These are phyloP conservation scores for Rhizopus microsporus DNA, from an alignment of 371 early-diverging fungal species.

Conservation along the genomic window DNA sequence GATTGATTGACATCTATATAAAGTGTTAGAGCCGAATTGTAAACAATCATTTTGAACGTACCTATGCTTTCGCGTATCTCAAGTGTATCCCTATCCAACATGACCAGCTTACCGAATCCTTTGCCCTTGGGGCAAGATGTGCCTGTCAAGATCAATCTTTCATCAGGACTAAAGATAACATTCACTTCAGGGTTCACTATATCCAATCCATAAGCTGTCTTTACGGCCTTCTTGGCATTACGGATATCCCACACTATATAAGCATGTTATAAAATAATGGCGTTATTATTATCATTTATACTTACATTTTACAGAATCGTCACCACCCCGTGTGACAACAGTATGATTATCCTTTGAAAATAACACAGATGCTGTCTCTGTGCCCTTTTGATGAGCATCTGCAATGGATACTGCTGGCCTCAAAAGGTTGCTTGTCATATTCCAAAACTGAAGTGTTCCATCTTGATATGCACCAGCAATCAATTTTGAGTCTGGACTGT, in stretches of 20 bases:
- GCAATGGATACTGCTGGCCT: conserved; percentile 56
- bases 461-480: conserved; percentile 70
- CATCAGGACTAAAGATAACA: conserved; percentile 88
- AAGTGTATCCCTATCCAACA: conserved; percentile 72
- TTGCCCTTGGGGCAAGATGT: conserved; percentile 72
- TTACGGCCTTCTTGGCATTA: conserved; percentile 67
- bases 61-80: conserved; percentile 57
- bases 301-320: conserved; percentile 84
- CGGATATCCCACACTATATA: conserved; percentile 89
- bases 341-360: conserved; percentile 69
- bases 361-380: conserved; percentile 69
- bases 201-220: conserved; percentile 58
- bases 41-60: conserved; percentile 20
- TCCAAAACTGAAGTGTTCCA: conserved; percentile 70
- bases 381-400: conserved; percentile 69
- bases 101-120: conserved; percentile 67
- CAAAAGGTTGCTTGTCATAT: conserved; percentile 51
- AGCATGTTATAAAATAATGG: neutral
- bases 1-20: conserved; percentile 52
- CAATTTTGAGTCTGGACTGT: conserved; percentile 68
- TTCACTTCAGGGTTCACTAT: conserved; percentile 81
- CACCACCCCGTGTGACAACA: conserved; percentile 79
- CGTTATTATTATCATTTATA: neutral
- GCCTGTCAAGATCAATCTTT: conserved; percentile 71
- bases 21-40: neutral